Evolutionary conservation across 1,139 yeast species (phyloP).

Genomic region (Blastobotrys elegans): DNA sequence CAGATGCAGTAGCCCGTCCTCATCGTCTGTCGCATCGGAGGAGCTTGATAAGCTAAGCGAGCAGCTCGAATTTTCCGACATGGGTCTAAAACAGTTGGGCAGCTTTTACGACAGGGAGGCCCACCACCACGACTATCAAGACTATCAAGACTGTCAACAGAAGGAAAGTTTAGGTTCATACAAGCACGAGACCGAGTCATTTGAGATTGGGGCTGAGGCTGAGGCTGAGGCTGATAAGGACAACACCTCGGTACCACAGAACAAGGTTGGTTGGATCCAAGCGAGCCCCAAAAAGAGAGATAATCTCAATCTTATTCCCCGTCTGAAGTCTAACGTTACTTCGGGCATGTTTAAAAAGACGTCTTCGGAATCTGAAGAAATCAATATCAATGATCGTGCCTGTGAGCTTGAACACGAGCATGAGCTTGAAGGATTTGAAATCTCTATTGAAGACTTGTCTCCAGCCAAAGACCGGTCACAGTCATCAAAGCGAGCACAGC

Average conservation of each 20-base stretch:
- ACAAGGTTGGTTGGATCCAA: no score
- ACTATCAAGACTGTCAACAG: no score
- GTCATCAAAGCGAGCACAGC: background rate
- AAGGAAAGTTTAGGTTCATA: no score
- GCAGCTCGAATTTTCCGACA: conserved; percentile 13
- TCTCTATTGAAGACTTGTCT: conserved; percentile 1
- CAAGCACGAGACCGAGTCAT: no score
- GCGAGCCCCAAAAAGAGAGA: conserved; percentile 6
- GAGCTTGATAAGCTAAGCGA: conserved; percentile 10
- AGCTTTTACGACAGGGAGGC: background rate
- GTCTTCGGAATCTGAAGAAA: background rate
- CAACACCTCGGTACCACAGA: no score
- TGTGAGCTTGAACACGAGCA: background rate
- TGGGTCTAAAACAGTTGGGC: conserved; percentile 4
- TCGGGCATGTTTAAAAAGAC: background rate
- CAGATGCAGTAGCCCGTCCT: background rate
- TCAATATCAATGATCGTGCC: background rate
- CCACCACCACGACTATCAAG: no score
- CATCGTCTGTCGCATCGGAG: background rate
- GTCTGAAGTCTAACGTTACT: background rate
- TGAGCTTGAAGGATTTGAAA: conserved; percentile 2
- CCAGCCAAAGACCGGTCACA: background rate
- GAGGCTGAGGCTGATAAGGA: background rate
- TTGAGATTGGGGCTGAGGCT: no score
- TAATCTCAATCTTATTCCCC: background rate